Evolutionary conservation across 495 filamentous ascomycete genomes (phyloP).

Genomic region (Corynascus novoguineensis): DNA sequence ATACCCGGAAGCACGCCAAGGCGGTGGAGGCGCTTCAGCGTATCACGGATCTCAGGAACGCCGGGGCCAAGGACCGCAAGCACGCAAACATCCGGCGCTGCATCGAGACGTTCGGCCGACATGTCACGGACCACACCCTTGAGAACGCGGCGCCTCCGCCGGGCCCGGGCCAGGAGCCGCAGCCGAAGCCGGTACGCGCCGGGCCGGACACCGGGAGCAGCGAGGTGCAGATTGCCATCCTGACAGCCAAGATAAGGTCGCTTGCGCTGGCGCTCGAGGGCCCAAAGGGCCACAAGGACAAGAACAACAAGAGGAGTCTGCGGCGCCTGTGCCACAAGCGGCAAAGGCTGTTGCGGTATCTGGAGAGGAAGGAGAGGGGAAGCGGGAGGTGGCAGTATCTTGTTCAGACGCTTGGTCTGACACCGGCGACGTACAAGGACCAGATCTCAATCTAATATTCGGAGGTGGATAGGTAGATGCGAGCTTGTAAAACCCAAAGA

Average conservation of each 20-base stretch:
- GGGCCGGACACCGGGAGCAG: constrained; percentile 88
- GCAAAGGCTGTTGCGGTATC: constrained; percentile 79
- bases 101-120: constrained; percentile 82
- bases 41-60: constrained; percentile 69
- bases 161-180: constrained; percentile 33
- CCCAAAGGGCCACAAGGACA: constrained; percentile 60
- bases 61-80: constrained; percentile 65
- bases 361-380: constrained; percentile 84
- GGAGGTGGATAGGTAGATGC: neutral
- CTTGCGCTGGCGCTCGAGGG: constrained; percentile 58
- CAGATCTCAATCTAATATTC: constrained; percentile 69
- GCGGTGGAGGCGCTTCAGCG: constrained; percentile 64
- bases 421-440: constrained; percentile 77
- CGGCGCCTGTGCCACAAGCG: constrained; percentile 78
- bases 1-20: constrained; percentile 45
- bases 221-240: constrained; percentile 95
- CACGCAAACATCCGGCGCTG: constrained; percentile 77
- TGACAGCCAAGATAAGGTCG: constrained; percentile 87
- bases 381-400: constrained; percentile 82
- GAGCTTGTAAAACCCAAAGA: constrained; percentile 5
- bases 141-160: constrained; percentile 44
- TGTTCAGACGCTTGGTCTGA: constrained; percentile 74
- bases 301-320: constrained; percentile 89
- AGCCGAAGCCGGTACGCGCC: constrained; percentile 58
- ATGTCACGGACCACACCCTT: constrained; percentile 73